Conservation (phyloP, 306 rosid species). For the Citrullus amarus region DNA sequence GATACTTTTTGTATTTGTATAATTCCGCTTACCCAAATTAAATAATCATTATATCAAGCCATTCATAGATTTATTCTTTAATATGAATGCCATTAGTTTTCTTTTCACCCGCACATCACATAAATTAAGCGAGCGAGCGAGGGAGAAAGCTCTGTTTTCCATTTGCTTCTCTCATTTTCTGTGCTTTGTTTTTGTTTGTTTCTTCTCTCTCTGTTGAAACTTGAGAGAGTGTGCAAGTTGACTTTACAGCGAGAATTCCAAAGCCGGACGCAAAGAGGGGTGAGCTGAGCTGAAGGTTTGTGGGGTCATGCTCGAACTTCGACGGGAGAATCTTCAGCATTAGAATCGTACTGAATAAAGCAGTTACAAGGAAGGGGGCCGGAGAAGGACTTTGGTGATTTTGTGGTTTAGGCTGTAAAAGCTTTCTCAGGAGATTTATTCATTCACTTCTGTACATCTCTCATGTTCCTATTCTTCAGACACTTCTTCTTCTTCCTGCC, state of each 20-base stretch:
- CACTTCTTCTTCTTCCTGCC: conserved; percentile 3
- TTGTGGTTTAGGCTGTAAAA: neutral
- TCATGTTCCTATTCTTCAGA: conserved; percentile 9
- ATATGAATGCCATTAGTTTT: neutral
- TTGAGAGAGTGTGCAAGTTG: conserved; percentile 15
- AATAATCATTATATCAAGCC: neutral
- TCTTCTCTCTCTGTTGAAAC: neutral
- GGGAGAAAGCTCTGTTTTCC: neutral
- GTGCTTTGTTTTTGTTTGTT: neutral
- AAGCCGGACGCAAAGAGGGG: conserved; percentile 4
- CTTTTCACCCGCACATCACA: neutral
- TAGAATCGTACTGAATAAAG: conserved; percentile 8
- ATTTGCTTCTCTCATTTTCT: neutral
- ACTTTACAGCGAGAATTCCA: conserved; percentile 32
- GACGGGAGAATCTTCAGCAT: conserved; percentile 21
- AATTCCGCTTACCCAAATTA: neutral
- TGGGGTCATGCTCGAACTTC: conserved; percentile 9
- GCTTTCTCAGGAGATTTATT: neutral
- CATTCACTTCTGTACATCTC: neutral
- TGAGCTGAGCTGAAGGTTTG: neutral
- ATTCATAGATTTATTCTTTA: neutral
- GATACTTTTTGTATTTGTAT: neutral
- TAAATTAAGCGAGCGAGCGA: neutral
- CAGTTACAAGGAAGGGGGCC: neutral
- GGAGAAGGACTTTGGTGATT: neutral